Conservation (phyloP, 148 eudicot genomes). For the Silene conica region DNA sequence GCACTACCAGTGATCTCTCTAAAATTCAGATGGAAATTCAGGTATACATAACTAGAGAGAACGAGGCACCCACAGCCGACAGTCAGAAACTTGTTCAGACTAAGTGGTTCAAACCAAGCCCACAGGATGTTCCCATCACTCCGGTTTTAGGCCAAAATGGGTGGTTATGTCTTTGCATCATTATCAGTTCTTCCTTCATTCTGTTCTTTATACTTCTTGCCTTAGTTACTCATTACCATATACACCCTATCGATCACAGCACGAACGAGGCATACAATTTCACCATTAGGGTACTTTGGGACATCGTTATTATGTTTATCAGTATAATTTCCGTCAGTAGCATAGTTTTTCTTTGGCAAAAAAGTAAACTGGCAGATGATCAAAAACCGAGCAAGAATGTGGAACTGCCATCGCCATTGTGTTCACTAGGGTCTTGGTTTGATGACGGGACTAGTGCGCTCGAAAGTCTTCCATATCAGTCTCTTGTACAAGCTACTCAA, state of each 20-base stretch:
- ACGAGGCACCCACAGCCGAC: slow-evolving; percentile 19
- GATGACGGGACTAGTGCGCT: slow-evolving; percentile 28
- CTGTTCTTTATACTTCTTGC: slow-evolving; percentile 36
- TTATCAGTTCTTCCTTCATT: slow-evolving; percentile 33
- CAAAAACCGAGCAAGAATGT: slow-evolving; percentile 26
- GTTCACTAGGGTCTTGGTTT: slow-evolving; percentile 40
- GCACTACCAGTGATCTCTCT: slow-evolving; percentile 28
- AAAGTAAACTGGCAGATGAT: slow-evolving; percentile 18
- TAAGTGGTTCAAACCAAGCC: slow-evolving; percentile 39
- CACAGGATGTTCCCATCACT: slow-evolving; percentile 30
- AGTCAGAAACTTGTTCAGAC: slow-evolving; percentile 28
- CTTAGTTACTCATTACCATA: slow-evolving; percentile 7
- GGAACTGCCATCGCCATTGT: slow-evolving; percentile 26
- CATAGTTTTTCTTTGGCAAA: slow-evolving; percentile 28
- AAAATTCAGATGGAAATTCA: slow-evolving; percentile 35
- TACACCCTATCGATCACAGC: slow-evolving; percentile 7
- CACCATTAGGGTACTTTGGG: slow-evolving; percentile 36
- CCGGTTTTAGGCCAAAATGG: slow-evolving; percentile 38
- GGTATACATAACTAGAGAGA: slow-evolving; percentile 43
- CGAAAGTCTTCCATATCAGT: slow-evolving; percentile 40
- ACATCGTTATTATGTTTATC: slow-evolving; percentile 32
- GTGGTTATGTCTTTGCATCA: slow-evolving; percentile 37
- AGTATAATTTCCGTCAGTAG: slow-evolving; percentile 30
- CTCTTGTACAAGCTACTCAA: slow-evolving; percentile 41
- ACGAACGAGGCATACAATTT: slow-evolving; percentile 28